Evolutionary conservation across 495 filamentous ascomycete species (phyloP).

Genomic region (Xylaria longipes): DNA sequence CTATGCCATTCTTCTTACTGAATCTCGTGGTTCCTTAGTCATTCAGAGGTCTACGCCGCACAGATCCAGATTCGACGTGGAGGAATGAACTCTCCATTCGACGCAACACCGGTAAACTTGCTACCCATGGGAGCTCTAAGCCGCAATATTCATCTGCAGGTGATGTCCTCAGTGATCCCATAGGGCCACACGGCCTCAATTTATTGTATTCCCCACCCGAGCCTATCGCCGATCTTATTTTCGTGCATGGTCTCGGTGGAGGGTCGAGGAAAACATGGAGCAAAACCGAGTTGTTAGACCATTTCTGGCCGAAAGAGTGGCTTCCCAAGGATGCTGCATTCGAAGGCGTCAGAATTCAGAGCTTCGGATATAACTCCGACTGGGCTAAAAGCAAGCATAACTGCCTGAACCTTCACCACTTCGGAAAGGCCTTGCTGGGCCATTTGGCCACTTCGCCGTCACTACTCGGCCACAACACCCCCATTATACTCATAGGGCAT

Average conservation of each 20-base stretch:
- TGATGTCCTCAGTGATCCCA: conserved; percentile 8
- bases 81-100: no score
- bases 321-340: conserved; percentile 38
- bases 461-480: conserved; percentile 35
- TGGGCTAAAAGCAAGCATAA: conserved; percentile 38
- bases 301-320: conserved; percentile 42
- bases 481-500: conserved; percentile 56
- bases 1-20: no score
- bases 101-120: no score
- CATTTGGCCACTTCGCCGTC: conserved; percentile 43
- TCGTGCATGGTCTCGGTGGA: conserved; percentile 44
- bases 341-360: conserved; percentile 34
- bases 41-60: no score
- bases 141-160: background rate
- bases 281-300: conserved; percentile 24
- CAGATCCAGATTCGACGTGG: no score
- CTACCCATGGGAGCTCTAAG: no score
- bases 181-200: background rate
- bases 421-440: conserved; percentile 50
- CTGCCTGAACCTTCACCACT: conserved; percentile 50
- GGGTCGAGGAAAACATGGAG: conserved; percentile 42
- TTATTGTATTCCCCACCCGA: conserved; percentile 10
- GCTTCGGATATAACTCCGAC: conserved; percentile 40
- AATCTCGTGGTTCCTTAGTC: no score
- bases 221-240: conserved; percentile 44